A percentile compares a stretch with the other conserved stretches of the same genome.
Evolutionary conservation across 371 early-diverging fungal species (phyloP).

Genomic region (Lichtheimia ornata): DNA sequence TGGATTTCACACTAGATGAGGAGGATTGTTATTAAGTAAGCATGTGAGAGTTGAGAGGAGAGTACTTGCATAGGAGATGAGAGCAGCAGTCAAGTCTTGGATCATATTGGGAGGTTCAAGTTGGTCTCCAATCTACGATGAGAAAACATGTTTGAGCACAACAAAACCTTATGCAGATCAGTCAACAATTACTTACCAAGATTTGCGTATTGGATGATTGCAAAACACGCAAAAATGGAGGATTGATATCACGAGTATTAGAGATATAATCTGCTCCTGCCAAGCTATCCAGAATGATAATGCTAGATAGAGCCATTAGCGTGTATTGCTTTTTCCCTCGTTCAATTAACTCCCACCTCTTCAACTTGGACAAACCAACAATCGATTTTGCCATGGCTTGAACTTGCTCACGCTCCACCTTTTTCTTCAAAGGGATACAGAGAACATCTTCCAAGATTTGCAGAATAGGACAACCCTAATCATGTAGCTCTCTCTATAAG

Average conservation of each 20-base stretch:
- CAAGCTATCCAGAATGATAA: conserved; percentile 43
- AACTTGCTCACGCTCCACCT: not conserved
- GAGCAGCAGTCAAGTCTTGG: conserved; percentile 36
- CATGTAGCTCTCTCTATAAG: no score
- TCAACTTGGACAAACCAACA: not conserved
- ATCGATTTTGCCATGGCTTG: not conserved
- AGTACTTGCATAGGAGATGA: conserved; percentile 39
- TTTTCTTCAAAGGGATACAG: conserved; percentile 4
- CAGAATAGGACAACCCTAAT: not conserved
- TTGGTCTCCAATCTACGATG: no score
- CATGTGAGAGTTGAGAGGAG: not conserved
- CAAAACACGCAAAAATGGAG: conserved; percentile 37
- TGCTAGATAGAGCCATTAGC: conserved; percentile 10
- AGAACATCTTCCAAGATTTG: not conserved
- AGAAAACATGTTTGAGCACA: no score
- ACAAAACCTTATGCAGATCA: not conserved
- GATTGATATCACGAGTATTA: conserved; percentile 24
- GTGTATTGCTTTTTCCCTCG: no score
- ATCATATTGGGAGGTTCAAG: conserved; percentile 41
- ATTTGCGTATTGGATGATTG: conserved; percentile 26
- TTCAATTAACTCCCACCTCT: no score
- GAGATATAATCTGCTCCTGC: conserved; percentile 32
- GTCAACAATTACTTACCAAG: conserved; percentile 7
- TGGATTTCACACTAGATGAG: conserved; percentile 41
- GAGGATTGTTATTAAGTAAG: not conserved